phyloP scores from a whole-genome alignment of 2,329 filamentous ascomycete genomes.

The Fonsecaea erecta region DNA sequence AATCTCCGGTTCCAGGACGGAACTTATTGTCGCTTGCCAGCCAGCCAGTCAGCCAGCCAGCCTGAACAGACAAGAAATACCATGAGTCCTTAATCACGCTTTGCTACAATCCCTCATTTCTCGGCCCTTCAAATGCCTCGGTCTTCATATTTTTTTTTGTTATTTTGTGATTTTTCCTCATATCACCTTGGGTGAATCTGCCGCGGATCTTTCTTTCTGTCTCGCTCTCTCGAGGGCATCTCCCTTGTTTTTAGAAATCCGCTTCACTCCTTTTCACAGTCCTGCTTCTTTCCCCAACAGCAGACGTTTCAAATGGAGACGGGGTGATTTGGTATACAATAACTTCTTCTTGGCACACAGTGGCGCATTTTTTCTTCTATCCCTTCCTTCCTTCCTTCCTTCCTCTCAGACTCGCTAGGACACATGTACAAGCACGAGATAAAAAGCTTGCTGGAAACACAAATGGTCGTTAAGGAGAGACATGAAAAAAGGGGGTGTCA shows the following conservation, averaged over 20 bases:
- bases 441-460: constrained; percentile 1
- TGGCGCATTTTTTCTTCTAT: not conserved
- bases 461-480: constrained; percentile 25
- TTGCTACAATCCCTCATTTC: too few relatives aligned
- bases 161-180: not conserved
- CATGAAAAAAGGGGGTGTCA: constrained; percentile 20
- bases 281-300: not conserved
- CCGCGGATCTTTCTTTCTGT: not conserved
- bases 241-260: not conserved
- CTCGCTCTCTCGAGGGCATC: not conserved
- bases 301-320: not conserved
- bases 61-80: too few relatives aligned
- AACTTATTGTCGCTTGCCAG: too few relatives aligned
- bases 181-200: not conserved
- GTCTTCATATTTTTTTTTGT: not conserved
- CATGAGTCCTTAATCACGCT: too few relatives aligned
- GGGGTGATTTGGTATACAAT: too few relatives aligned
- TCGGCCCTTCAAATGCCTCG: too few relatives aligned
- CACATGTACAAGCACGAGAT: not conserved
- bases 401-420: not conserved
- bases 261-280: not conserved
- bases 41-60: too few relatives aligned
- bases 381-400: not conserved
- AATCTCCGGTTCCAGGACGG: too few relatives aligned
- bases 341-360: too few relatives aligned